Conservation (phyloP, 441 rosid species). For the Adansonia rubrostipa region DNA sequence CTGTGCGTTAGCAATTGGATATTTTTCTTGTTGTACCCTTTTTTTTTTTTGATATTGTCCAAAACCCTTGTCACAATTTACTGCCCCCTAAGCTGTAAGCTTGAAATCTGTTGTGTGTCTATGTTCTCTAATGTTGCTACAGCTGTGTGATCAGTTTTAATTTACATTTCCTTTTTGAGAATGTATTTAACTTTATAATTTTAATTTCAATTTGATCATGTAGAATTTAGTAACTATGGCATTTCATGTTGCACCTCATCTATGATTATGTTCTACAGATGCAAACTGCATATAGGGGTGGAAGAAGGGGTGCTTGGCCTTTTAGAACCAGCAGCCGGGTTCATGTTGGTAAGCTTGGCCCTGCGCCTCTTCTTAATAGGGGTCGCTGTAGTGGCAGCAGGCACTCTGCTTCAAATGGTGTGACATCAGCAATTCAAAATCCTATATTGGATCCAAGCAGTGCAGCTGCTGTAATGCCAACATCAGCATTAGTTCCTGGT, state of each 20-base stretch:
- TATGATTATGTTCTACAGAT: slow-evolving; percentile 31
- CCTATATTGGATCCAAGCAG: not conserved
- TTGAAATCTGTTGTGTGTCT: not conserved
- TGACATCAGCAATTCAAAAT: not conserved
- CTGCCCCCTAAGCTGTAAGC: not conserved
- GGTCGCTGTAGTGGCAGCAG: slow-evolving; percentile 26
- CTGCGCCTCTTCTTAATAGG: slow-evolving; percentile 5
- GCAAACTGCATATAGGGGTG: slow-evolving; percentile 33
- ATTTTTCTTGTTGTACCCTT: not conserved
- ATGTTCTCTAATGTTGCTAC: not conserved
- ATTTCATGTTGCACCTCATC: slow-evolving; percentile 28
- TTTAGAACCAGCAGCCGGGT: slow-evolving; percentile 33
- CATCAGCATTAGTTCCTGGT: slow-evolving; percentile 22
- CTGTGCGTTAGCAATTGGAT: not conserved
- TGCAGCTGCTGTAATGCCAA: not conserved
- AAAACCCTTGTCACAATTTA: not conserved
- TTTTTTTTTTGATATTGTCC: not conserved
- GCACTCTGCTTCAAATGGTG: slow-evolving; percentile 23
- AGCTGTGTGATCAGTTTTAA: not conserved
- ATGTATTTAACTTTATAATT: not conserved
- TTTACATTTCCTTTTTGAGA: not conserved
- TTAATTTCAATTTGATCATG: slow-evolving; percentile 13
- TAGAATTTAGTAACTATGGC: slow-evolving; percentile 17
- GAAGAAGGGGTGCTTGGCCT: slow-evolving; percentile 37
- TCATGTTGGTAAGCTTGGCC: slow-evolving; percentile 17